phyloP scores from a whole-genome alignment of 2,329 filamentous ascomycete species.

The Aschersonia sp. region DNA sequence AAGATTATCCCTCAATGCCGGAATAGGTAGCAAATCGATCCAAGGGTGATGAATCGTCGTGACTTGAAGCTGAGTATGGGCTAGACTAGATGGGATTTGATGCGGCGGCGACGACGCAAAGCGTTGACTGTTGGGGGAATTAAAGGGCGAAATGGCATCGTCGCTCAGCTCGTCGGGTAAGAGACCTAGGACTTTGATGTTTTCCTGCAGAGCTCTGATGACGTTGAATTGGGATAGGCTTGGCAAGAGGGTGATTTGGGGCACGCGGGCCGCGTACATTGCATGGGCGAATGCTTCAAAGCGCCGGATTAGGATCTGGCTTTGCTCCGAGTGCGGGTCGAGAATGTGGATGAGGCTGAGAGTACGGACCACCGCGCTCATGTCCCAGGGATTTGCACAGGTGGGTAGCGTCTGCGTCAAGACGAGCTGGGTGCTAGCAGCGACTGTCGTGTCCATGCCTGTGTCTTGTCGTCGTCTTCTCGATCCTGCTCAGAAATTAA shows the following conservation, averaged over 20 bases:
- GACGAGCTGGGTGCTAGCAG: not conserved
- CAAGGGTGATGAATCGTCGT: conserved; percentile 9
- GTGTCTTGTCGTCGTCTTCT: not conserved
- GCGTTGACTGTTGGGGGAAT: conserved; percentile 2
- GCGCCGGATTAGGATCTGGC: not conserved
- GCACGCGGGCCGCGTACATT: not conserved
- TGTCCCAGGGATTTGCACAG: not conserved
- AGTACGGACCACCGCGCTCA: not conserved
- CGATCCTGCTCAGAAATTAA: not conserved
- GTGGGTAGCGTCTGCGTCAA: not conserved
- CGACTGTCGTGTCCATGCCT: not conserved
- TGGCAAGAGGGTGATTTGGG: not conserved
- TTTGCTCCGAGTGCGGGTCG: not conserved
- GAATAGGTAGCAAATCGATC: conserved; percentile 9
- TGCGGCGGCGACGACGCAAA: not conserved
- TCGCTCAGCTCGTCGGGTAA: not conserved
- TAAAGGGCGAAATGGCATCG: not conserved
- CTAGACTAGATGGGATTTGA: conserved; percentile 5
- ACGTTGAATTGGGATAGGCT: not conserved
- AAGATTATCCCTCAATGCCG: conserved; percentile 9
- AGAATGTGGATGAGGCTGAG: not conserved
- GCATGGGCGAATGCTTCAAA: not conserved
- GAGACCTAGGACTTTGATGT: not conserved
- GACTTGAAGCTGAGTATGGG: conserved; percentile 4
- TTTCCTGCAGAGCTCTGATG: not conserved